phyloP scores from a whole-genome alignment of 1,284 basidiomycete species.

The Austropuccinia psidii region DNA sequence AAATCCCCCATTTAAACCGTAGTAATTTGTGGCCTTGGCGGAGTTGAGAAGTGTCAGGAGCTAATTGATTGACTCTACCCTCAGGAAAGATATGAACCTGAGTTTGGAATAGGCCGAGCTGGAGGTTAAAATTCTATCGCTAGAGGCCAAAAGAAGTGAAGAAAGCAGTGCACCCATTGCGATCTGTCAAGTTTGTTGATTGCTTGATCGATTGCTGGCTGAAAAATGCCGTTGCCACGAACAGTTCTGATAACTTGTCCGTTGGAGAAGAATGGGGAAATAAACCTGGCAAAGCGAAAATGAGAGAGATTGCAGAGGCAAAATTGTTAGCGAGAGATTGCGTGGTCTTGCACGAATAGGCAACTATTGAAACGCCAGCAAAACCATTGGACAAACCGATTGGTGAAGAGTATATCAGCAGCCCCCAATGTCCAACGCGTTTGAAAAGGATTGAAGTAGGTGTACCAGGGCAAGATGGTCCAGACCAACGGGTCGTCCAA shows the following conservation, averaged over 20 bases:
- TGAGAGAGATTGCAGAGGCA: not conserved
- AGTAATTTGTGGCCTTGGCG: constrained; percentile 56
- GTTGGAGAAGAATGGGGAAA: constrained; percentile 56
- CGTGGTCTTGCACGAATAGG: too few relatives aligned
- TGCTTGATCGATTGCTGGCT: constrained; percentile 73
- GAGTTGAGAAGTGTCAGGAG: constrained; percentile 35
- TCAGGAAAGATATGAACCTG: constrained; percentile 91
- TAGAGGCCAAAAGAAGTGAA: not conserved
- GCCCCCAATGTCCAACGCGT: constrained; percentile 82
- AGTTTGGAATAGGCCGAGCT: not conserved
- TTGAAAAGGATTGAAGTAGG: constrained; percentile 52
- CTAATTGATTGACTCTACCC: constrained; percentile 71
- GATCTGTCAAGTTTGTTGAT: constrained; percentile 70
- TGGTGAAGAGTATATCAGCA: constrained; percentile 92
- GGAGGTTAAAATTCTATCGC: not conserved
- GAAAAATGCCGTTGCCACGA: constrained; percentile 80
- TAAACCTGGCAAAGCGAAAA: not conserved
- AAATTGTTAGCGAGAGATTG: not conserved
- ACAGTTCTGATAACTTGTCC: constrained; percentile 93
- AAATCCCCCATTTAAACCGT: constrained; percentile 96
- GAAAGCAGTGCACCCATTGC: constrained; percentile 58
- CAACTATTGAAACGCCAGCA: too few relatives aligned
- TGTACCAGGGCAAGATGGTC: constrained; percentile 62
- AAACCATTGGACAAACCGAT: constrained; percentile 47
- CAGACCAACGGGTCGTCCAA: constrained; percentile 59